Percentiles rank a stretch among this genome's conserved stretches.
Conservation (phyloP, 2,329 filamentous ascomycete genomes). For the Diaporthe destruens region DNA sequence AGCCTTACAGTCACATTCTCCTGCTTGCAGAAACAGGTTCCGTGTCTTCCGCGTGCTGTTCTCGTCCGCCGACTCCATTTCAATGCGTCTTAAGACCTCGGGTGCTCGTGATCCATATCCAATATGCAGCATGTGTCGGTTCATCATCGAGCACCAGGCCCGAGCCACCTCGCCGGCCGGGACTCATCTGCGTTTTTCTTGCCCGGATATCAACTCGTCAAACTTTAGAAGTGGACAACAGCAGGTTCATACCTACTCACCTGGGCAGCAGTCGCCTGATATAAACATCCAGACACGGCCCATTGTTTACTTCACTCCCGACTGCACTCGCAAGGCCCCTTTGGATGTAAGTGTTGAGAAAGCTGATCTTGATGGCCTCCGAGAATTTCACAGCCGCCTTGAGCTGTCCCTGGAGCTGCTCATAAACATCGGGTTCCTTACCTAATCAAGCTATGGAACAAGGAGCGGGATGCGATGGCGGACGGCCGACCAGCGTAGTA, state of each 20-base stretch:
- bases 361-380: conserved; percentile 46
- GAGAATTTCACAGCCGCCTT: conserved; percentile 39
- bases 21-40: conserved; percentile 44
- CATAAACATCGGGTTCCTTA: conserved; percentile 41
- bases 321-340: conserved; percentile 58
- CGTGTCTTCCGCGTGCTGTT: conserved; percentile 42
- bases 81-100: conserved; percentile 41
- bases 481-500: conserved; percentile 33
- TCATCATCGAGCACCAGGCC: conserved; percentile 40
- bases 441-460: conserved; percentile 40
- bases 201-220: conserved; percentile 40
- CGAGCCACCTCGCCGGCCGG: conserved; percentile 42
- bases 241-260: conserved; percentile 47
- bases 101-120: conserved; percentile 61
- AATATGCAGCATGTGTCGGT: conserved; percentile 54
- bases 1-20: conserved; percentile 26
- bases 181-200: conserved; percentile 42
- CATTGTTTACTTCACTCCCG: conserved; percentile 55
- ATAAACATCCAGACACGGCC: conserved; percentile 52
- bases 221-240: conserved; percentile 47
- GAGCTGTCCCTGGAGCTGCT: conserved; percentile 39
- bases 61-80: conserved; percentile 40
- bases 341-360: conserved; percentile 57
- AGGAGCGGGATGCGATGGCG: conserved; percentile 12
- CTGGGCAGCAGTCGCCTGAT: conserved; percentile 45